Conservation (phyloP, 169 alveolate species). For the Theileria orientalis region DNA sequence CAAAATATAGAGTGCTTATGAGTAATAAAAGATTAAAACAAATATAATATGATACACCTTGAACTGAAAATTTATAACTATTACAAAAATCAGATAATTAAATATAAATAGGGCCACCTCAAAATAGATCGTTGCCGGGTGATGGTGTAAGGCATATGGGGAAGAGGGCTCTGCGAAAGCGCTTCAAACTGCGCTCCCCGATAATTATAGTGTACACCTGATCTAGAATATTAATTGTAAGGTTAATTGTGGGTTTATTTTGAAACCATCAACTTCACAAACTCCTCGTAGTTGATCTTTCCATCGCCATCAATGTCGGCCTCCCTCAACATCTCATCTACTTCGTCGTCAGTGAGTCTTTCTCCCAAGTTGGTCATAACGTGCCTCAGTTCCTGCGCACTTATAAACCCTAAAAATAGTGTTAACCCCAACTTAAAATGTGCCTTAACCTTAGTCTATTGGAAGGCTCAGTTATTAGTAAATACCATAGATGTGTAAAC, state of each 20-base stretch:
- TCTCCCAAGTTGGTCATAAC: conserved; percentile 99
- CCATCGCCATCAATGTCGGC: conserved; percentile 99
- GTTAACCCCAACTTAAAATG: not conserved
- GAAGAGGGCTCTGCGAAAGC: not conserved
- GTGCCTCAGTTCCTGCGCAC: conserved; percentile 98
- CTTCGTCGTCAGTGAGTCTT: conserved; percentile 97
- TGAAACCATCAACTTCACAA: conserved; percentile 97
- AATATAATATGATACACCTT: not conserved
- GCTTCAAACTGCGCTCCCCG: not conserved
- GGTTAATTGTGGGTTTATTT: conserved; percentile 70
- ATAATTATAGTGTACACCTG: not conserved
- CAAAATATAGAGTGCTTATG: not conserved
- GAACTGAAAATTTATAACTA: not conserved
- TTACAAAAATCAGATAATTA: not conserved
- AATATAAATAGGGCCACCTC: not conserved
- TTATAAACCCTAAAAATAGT: conserved; percentile 87
- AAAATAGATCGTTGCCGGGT: not conserved
- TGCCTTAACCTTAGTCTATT: no score
- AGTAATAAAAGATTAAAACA: not conserved
- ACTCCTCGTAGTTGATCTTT: conserved; percentile 96
- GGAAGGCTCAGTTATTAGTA: no score
- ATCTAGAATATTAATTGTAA: not conserved
- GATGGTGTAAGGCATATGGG: conserved; percentile 6
- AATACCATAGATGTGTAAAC: no score
- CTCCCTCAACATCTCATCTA: conserved; percentile 98